Conservation (phyloP, 140 eudicot genomes). For the Erigeron philadelphicus region DNA sequence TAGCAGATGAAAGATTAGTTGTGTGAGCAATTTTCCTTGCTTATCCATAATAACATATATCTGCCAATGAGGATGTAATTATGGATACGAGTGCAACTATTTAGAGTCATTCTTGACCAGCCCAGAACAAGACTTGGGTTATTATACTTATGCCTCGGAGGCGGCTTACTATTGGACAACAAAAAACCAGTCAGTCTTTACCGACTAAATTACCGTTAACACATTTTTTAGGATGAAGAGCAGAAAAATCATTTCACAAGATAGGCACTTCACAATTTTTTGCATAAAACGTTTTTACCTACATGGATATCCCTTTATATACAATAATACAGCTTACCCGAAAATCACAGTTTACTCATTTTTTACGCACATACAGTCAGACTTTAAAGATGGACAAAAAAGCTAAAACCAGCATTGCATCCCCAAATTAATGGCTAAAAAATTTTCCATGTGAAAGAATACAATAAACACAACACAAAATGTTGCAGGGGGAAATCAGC, state of each 20-base stretch:
- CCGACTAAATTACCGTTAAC: not conserved
- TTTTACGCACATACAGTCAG: not conserved
- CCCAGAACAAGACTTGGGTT: not conserved
- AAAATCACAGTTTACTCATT: not conserved
- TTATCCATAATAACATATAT: not conserved
- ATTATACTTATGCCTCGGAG: not conserved
- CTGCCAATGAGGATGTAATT: not conserved
- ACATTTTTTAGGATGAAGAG: not conserved
- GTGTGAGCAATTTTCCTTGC: no score
- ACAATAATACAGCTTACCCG: not conserved
- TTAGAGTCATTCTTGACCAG: not conserved
- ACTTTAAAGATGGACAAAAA: constrained; percentile 6
- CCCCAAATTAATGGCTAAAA: not conserved
- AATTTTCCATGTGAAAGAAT: not conserved
- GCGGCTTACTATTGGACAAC: not conserved
- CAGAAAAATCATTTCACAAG: no score
- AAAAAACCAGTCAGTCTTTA: not conserved
- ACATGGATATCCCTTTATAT: not conserved
- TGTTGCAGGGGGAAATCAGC: not conserved
- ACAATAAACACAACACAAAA: not conserved
- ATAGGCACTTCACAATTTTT: not conserved
- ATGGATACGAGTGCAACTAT: not conserved
- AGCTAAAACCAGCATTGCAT: not conserved
- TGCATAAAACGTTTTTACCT: not conserved
- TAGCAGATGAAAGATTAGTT: not conserved